Percentiles rank a stretch among this genome's conserved stretches.
phyloP scores from a whole-genome alignment of 805 yeast species.

The Yamadazyma ubonensis region DNA sequence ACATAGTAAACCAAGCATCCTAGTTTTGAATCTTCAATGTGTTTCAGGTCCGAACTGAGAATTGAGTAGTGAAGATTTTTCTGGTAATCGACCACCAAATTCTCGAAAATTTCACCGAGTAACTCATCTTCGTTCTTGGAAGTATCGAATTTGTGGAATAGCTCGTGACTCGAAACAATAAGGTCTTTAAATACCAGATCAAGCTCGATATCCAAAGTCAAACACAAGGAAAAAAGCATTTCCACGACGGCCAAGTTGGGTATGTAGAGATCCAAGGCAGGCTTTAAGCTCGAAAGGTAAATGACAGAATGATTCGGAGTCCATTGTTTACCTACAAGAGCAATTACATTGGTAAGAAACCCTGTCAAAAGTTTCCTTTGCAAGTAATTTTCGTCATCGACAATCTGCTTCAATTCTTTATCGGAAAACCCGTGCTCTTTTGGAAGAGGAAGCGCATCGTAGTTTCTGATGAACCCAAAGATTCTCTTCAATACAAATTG shows the following conservation, averaged over 20 bases:
- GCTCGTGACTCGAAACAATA: constrained; percentile 35
- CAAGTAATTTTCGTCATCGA: constrained; percentile 56
- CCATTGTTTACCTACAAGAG: constrained; percentile 25
- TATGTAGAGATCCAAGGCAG: not conserved
- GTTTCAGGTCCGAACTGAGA: constrained; percentile 24
- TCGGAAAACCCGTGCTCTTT: constrained; percentile 39
- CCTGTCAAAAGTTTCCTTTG: constrained; percentile 67
- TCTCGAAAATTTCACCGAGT: constrained; percentile 40
- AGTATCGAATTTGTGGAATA: constrained; percentile 38
- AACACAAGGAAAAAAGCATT: constrained; percentile 42
- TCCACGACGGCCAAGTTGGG: constrained; percentile 17
- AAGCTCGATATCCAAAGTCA: constrained; percentile 66
- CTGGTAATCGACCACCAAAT: constrained; percentile 44
- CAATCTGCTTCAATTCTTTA: constrained; percentile 38
- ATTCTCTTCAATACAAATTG: constrained; percentile 53
- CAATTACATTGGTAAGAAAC: constrained; percentile 54
- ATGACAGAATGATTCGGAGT: constrained; percentile 11
- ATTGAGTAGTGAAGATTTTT: constrained; percentile 26
- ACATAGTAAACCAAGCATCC: constrained; percentile 24
- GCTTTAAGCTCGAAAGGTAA: constrained; percentile 5
- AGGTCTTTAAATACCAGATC: constrained; percentile 35
- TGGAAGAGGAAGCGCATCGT: constrained; percentile 36
- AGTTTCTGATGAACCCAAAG: constrained; percentile 58
- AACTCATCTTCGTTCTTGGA: constrained; percentile 22
- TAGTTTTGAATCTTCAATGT: constrained; percentile 22